Conservation (phyloP, 192 early-diverging fungal genomes). For the Glomus cerebriforme region DNA sequence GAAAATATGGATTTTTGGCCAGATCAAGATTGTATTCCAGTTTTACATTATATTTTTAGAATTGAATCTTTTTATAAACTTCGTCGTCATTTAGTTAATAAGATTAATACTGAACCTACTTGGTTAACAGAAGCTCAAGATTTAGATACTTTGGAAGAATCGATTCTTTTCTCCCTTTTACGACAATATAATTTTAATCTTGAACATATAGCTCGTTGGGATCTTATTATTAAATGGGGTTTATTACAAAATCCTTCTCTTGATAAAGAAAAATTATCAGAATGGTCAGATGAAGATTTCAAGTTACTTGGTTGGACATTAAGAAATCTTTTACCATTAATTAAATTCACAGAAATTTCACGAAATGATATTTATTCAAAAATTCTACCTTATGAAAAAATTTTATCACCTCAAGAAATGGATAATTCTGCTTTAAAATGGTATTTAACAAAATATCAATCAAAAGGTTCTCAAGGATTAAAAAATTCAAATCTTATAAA, state of each 20-base stretch:
- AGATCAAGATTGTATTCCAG: slow-evolving; percentile 22
- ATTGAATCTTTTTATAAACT: slow-evolving; percentile 6
- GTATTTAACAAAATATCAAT: slow-evolving; percentile 15
- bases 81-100: neutral
- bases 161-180: neutral
- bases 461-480: neutral
- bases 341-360: slow-evolving; percentile 15
- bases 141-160: slow-evolving; percentile 9
- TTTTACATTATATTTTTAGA: neutral
- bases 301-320: neutral
- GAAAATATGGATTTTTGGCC: neutral
- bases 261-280: neutral
- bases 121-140: neutral
- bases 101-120: neutral
- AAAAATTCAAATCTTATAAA: slow-evolving; percentile 19
- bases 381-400: slow-evolving; percentile 12
- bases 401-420: slow-evolving; percentile 11
- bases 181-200: neutral
- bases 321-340: neutral
- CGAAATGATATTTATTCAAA: slow-evolving; percentile 18
- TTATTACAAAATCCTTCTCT: neutral
- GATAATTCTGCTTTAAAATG: slow-evolving; percentile 23
- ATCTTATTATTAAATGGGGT: slow-evolving; percentile 14
- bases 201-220: slow-evolving; percentile 1
- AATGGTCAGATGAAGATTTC: slow-evolving; percentile 10